A percentile compares a stretch with the other conserved stretches of the same genome.
Evolutionary conservation across 2,329 filamentous ascomycete species (phyloP).

Genomic region (Rutstroemia sp.): DNA sequence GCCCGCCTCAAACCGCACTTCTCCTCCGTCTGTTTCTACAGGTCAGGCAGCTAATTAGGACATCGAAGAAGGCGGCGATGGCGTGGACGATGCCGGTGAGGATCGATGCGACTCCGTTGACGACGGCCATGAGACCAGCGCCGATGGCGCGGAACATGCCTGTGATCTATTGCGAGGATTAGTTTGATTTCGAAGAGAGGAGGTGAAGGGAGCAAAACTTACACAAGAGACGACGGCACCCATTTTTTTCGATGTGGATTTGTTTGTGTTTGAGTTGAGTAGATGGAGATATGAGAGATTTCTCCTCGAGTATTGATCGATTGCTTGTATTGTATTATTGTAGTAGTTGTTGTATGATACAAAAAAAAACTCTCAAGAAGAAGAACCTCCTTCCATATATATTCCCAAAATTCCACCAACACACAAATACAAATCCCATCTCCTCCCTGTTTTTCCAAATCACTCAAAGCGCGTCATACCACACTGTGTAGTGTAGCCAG

Average conservation of each 20-base stretch:
- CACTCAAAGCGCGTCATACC: not conserved
- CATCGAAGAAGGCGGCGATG: slow-evolving; percentile 29
- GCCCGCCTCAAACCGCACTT: slow-evolving; percentile 17
- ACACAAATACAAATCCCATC: not conserved
- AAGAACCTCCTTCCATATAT: not conserved
- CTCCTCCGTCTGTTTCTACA: slow-evolving; percentile 26
- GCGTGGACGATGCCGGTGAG: slow-evolving; percentile 28
- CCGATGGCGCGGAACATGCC: slow-evolving; percentile 29
- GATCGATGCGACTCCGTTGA: slow-evolving; percentile 43
- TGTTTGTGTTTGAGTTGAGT: not conserved
- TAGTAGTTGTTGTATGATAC: not conserved
- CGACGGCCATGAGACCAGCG: slow-evolving; percentile 37
- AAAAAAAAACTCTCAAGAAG: not conserved
- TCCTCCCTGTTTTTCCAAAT: not conserved
- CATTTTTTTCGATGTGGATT: slow-evolving; percentile 17
- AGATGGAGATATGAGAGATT: not conserved
- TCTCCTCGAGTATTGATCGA: not conserved
- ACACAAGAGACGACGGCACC: slow-evolving; percentile 32
- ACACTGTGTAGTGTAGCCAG: not conserved
- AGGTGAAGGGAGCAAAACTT: slow-evolving; percentile 11
- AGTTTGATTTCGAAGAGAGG: not conserved
- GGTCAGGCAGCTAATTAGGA: slow-evolving; percentile 32
- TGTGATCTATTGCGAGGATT: slow-evolving; percentile 23
- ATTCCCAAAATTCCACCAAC: not conserved
- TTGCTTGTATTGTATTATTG: not conserved